Conservation (phyloP, 129 eudicot species). For the Apium graveolens region DNA sequence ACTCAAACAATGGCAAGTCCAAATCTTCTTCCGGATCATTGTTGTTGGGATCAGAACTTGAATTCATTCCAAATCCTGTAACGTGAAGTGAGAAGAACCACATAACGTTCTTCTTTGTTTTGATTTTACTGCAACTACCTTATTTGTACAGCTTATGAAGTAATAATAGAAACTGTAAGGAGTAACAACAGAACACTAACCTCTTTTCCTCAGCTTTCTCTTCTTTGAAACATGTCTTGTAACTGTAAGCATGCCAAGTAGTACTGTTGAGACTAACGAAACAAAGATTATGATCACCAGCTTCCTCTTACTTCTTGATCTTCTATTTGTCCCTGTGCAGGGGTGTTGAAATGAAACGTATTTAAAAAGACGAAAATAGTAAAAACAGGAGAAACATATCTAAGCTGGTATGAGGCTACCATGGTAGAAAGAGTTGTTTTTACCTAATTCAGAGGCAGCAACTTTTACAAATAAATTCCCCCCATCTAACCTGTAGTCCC, state of each 20-base stretch:
- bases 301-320: background rate
- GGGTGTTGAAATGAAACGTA: background rate
- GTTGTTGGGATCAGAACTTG: background rate
- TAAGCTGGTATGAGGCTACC: background rate
- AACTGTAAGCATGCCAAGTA: background rate
- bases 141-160: background rate
- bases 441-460: constrained; percentile 6
- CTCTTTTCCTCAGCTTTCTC: background rate
- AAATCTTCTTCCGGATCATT: background rate
- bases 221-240: background rate
- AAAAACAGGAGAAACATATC: background rate
- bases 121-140: background rate
- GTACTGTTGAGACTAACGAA: background rate
- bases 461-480: background rate
- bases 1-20: constrained; percentile 1
- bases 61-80: background rate
- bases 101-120: background rate
- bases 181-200: background rate
- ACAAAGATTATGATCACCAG: background rate
- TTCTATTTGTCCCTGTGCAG: background rate
- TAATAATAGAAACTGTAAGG: background rate
- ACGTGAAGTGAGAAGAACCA: background rate
- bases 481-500: background rate
- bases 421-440: background rate
- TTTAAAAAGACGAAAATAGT: background rate